Conservation (phyloP, 345 rosid genomes). For the Eucalyptus erythrocorys region DNA sequence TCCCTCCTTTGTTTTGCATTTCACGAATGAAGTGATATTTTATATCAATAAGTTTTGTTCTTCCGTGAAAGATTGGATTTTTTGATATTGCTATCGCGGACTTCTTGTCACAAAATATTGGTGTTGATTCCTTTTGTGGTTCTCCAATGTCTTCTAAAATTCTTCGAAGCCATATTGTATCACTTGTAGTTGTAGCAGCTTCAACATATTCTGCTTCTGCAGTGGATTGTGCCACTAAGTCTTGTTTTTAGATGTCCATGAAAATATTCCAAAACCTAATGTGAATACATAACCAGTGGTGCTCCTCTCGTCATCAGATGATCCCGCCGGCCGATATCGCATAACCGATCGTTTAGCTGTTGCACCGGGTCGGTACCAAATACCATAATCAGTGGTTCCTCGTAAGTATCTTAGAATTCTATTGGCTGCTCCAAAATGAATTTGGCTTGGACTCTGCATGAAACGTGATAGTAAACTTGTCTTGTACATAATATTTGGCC, state of each 20-base stretch:
- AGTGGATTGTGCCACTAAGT: not conserved
- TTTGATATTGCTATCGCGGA: not conserved
- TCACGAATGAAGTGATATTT: not conserved
- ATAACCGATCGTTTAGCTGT: fast-evolving
- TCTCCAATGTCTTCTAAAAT: not conserved
- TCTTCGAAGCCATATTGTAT: not conserved
- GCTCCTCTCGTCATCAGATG: not conserved
- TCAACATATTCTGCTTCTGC: not conserved
- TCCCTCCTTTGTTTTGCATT: not conserved
- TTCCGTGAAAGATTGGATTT: not conserved
- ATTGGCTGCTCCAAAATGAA: not conserved
- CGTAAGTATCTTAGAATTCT: not conserved
- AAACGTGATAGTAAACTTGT: not conserved
- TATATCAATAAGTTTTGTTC: too few species aligned
- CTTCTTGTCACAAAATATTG: not conserved
- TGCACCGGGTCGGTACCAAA: too few species aligned
- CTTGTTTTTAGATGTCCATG: not conserved
- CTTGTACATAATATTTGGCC: not conserved
- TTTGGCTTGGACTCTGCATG: not conserved
- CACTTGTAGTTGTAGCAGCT: not conserved
- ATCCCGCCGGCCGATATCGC: too few species aligned
- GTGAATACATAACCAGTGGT: not conserved
- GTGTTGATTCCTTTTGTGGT: not conserved
- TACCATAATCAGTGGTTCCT: not conserved
- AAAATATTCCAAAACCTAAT: not conserved